A percentile compares a stretch with the other conserved stretches of the same genome.
These are phyloP conservation scores for Fusarium sp. DNA, from an alignment of 2,329 filamentous ascomycete species.

Conservation along the genomic window DNA sequence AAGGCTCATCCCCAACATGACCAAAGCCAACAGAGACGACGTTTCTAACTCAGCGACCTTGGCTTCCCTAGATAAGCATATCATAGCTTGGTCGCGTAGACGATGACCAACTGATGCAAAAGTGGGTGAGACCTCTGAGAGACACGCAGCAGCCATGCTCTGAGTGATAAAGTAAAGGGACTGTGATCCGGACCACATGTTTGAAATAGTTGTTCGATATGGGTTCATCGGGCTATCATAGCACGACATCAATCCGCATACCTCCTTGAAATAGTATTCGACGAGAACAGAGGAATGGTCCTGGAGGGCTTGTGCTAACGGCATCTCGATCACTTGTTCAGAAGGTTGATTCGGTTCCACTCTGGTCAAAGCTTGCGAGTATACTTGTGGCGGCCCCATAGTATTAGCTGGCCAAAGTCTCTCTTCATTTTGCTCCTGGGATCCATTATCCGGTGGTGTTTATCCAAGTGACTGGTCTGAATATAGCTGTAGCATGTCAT, in stretches of 20 bases:
- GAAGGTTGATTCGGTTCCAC: slow-evolving; percentile 3
- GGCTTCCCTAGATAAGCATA: slow-evolving; percentile 61
- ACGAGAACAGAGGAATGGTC: slow-evolving; percentile 66
- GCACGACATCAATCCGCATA: slow-evolving; percentile 70
- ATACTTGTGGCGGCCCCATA: not conserved
- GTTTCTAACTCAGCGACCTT: slow-evolving; percentile 61
- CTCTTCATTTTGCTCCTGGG: slow-evolving; percentile 24
- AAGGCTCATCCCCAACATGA: slow-evolving; percentile 69
- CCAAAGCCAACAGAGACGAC: slow-evolving; percentile 65
- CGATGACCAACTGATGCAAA: slow-evolving; percentile 62
- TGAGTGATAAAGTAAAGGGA: slow-evolving; percentile 71
- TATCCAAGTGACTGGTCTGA: slow-evolving; percentile 16
- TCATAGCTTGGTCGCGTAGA: slow-evolving; percentile 61
- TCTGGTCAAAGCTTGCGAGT: not conserved
- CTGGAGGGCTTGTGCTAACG: slow-evolving; percentile 34
- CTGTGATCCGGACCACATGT: slow-evolving; percentile 67
- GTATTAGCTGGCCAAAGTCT: slow-evolving; percentile 21
- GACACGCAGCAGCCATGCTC: slow-evolving; percentile 71
- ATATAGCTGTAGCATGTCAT: slow-evolving; percentile 18
- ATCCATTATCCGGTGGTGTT: slow-evolving; percentile 13
- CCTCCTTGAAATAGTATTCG: slow-evolving; percentile 72
- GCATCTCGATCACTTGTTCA: slow-evolving; percentile 15
- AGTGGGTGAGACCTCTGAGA: slow-evolving; percentile 61
- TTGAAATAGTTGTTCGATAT: slow-evolving; percentile 67
- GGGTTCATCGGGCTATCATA: slow-evolving; percentile 72